These are phyloP conservation scores for Macrolepiota fuliginosa DNA, from an alignment of 768 basidiomycete species.

Conservation along the genomic window DNA sequence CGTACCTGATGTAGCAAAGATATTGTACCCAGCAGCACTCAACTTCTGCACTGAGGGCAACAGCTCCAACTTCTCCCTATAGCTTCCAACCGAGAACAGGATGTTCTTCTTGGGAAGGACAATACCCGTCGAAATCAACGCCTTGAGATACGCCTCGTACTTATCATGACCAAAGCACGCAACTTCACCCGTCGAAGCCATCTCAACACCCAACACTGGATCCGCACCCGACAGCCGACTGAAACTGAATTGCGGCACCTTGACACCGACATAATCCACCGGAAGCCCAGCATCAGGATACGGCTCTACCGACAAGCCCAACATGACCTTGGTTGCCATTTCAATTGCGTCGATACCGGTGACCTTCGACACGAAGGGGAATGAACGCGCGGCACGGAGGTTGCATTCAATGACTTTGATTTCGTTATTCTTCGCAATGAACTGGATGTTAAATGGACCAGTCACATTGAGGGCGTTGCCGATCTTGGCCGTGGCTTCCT, in stretches of 20 bases:
- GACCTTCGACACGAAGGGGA: slow-evolving; percentile 99
- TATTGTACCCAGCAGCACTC: slow-evolving; percentile 89
- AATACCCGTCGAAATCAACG: slow-evolving; percentile 94
- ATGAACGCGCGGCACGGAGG: slow-evolving; percentile 93
- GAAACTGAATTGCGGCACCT: slow-evolving; percentile 99
- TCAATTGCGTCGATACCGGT: slow-evolving; percentile 98
- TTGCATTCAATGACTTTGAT: slow-evolving; percentile 99
- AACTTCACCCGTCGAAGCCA: slow-evolving; percentile 99
- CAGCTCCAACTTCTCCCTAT: slow-evolving; percentile 96
- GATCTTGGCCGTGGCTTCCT: slow-evolving; percentile 96
- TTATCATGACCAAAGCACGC: slow-evolving; percentile 98
- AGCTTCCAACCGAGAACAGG: slow-evolving; percentile 93
- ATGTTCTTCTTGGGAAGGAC: slow-evolving; percentile 96
- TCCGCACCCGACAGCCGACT: slow-evolving; percentile 95
- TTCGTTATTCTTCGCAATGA: slow-evolving; percentile 99
- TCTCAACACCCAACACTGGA: slow-evolving; percentile 96
- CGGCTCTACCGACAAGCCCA: slow-evolving; percentile 82
- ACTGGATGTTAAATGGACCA: slow-evolving; percentile 99
- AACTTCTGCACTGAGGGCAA: slow-evolving; percentile 94
- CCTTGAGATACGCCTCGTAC: slow-evolving; percentile 98
- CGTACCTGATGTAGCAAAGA: slow-evolving; percentile 96
- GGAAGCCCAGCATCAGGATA: slow-evolving; percentile 91
- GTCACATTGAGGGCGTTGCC: slow-evolving; percentile 97
- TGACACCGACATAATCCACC: slow-evolving; percentile 94
- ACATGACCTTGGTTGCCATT: slow-evolving; percentile 99